Evolutionary conservation across 1,284 basidiomycete genomes (phyloP).

Genomic region (Neonothopanus nambi): DNA sequence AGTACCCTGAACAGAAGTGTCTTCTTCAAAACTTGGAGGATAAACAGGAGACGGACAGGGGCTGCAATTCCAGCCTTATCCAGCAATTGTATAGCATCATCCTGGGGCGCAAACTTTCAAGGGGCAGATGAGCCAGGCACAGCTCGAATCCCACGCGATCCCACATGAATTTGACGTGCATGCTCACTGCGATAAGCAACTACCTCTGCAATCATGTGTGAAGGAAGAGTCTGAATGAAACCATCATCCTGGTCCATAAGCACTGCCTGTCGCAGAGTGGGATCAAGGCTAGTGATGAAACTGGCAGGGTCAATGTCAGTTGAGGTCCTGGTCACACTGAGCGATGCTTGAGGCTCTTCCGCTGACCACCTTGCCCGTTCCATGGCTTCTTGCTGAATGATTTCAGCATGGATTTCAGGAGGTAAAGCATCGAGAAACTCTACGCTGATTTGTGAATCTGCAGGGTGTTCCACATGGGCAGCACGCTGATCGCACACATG

Average conservation of each 20-base stretch:
- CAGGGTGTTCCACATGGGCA: slow-evolving; percentile 66
- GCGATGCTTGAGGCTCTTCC: slow-evolving; percentile 41
- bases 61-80: slow-evolving; percentile 91
- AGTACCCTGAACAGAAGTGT: slow-evolving; percentile 88
- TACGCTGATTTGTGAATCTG: slow-evolving; percentile 86
- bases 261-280: slow-evolving; percentile 82
- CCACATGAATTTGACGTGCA: slow-evolving; percentile 38
- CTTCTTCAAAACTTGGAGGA: slow-evolving; percentile 90
- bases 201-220: slow-evolving; percentile 83
- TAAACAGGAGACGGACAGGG: slow-evolving; percentile 92
- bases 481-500: slow-evolving; percentile 91
- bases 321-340: slow-evolving; percentile 43
- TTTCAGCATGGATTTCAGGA: slow-evolving; percentile 94
- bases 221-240: slow-evolving; percentile 78
- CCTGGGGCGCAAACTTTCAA: slow-evolving; percentile 55
- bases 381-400: slow-evolving; percentile 90
- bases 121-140: slow-evolving; percentile 35
- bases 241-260: slow-evolving; percentile 85
- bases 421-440: slow-evolving; percentile 98
- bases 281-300: slow-evolving; percentile 87
- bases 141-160: slow-evolving; percentile 34
- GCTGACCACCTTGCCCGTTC: slow-evolving; percentile 71
- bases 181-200: slow-evolving; percentile 61
- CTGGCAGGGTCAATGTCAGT: slow-evolving; percentile 83
- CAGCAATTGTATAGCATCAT: slow-evolving; percentile 92